Evolutionary conservation across 1,284 basidiomycete genomes (phyloP).

Genomic region (Ceratobasidium sp.): DNA sequence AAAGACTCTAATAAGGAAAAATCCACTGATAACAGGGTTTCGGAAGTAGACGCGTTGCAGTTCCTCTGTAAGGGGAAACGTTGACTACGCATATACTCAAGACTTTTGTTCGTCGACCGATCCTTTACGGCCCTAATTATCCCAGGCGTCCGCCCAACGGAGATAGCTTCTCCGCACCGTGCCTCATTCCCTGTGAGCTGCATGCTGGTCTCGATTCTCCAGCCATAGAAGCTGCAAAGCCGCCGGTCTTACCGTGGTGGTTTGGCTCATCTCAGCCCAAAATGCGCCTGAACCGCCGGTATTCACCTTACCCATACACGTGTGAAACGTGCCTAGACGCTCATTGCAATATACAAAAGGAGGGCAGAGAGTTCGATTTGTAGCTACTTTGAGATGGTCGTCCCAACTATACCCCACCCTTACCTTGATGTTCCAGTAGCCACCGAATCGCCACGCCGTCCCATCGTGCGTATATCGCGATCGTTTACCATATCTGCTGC

Average conservation of each 20-base stretch:
- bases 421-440: background rate
- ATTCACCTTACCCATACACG: background rate
- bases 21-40: too few relatives aligned
- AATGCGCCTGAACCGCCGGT: slow-evolving; percentile 36
- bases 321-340: slow-evolving; percentile 1
- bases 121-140: background rate
- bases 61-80: background rate
- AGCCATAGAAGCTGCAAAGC: background rate
- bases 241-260: background rate
- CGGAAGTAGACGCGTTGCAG: too few relatives aligned
- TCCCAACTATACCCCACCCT: slow-evolving; percentile 6
- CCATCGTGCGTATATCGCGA: slow-evolving; percentile 23
- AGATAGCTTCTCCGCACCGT: background rate
- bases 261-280: slow-evolving; percentile 11
- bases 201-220: background rate
- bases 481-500: slow-evolving; percentile 23
- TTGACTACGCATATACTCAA: background rate
- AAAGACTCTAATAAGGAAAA: too few relatives aligned
- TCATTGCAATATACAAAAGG: slow-evolving; percentile 5
- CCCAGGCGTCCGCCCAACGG: background rate
- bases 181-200: background rate
- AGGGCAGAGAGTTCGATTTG: too few relatives aligned
- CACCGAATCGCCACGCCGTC: background rate
- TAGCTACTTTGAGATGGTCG: background rate
- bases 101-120: background rate